These are phyloP conservation scores for Bonia amplexicaulis DNA, from an alignment of 176 grass and related monocot species.

Conservation along the genomic window DNA sequence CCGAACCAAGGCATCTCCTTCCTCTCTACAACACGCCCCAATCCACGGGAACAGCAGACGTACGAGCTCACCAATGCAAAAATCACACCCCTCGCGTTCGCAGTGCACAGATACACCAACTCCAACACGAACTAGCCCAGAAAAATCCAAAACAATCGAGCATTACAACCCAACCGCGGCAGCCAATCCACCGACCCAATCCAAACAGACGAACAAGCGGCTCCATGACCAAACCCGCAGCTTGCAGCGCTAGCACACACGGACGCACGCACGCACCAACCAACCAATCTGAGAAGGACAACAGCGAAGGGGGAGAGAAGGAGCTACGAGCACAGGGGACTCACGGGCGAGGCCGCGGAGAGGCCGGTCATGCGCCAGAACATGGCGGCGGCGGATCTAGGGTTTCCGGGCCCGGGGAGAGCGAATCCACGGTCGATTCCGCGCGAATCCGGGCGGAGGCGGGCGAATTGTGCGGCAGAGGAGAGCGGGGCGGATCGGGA, in stretches of 20 bases:
- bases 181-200: conserved; percentile 26
- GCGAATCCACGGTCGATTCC: not conserved
- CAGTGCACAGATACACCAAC: not conserved
- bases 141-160: not conserved
- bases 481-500: conserved; percentile 34
- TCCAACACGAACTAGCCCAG: not conserved
- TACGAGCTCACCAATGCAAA: conserved; percentile 11
- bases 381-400: conserved; percentile 58
- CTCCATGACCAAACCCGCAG: not conserved
- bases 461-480: not conserved
- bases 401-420: not conserved
- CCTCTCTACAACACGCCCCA: not conserved
- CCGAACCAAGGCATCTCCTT: not conserved
- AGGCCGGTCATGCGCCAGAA: conserved; percentile 55
- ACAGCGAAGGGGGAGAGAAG: not conserved
- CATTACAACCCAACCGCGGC: conserved; percentile 18
- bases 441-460: conserved; percentile 27
- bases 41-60: conserved; percentile 1
- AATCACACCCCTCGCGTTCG: not conserved
- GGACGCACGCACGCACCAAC: not conserved
- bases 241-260: not conserved
- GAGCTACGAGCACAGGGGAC: not conserved
- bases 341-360: conserved; percentile 50
- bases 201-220: not conserved
- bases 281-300: not conserved